Percentiles rank a stretch among this genome's conserved stretches.
Evolutionary conservation across 1,139 yeast genomes (phyloP).

Genomic region (Pichia sp.): DNA sequence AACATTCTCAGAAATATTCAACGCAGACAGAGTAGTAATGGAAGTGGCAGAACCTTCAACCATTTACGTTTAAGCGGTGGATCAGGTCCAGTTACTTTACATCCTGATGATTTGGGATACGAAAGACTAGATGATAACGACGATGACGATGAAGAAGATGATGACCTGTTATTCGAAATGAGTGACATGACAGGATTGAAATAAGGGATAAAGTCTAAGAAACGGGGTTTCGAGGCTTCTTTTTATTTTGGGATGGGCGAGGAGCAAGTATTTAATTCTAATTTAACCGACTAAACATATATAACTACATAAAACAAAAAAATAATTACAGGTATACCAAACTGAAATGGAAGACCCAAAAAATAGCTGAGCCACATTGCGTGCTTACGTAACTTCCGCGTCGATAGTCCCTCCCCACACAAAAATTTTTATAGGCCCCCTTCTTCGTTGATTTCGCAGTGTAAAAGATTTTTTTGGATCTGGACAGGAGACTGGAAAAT

Average conservation of each 20-base stretch:
- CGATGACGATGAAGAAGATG: constrained; percentile 59
- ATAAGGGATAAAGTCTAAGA: neutral
- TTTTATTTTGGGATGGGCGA: neutral
- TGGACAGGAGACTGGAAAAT: neutral
- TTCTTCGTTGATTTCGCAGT: no score
- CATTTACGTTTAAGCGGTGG: constrained; percentile 1
- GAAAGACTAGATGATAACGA: constrained; percentile 8
- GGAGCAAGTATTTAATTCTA: no score
- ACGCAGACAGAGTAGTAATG: constrained; percentile 13
- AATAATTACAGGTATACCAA: neutral
- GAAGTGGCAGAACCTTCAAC: neutral
- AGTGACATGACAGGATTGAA: constrained; percentile 66
- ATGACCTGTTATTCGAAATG: constrained; percentile 83
- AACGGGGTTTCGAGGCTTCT: neutral
- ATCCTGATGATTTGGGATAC: constrained; percentile 35
- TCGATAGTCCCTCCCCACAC: no score
- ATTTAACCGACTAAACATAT: neutral
- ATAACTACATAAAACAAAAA: neutral
- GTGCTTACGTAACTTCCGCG: no score
- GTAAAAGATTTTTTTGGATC: neutral
- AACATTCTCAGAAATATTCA: constrained; percentile 13
- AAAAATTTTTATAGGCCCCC: no score
- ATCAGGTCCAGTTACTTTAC: neutral
- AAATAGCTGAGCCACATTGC: no score
- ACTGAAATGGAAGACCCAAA: no score